These are phyloP conservation scores for Xylariaceae sp. DNA, from an alignment of 2,329 filamentous ascomycete species.

Conservation along the genomic window DNA sequence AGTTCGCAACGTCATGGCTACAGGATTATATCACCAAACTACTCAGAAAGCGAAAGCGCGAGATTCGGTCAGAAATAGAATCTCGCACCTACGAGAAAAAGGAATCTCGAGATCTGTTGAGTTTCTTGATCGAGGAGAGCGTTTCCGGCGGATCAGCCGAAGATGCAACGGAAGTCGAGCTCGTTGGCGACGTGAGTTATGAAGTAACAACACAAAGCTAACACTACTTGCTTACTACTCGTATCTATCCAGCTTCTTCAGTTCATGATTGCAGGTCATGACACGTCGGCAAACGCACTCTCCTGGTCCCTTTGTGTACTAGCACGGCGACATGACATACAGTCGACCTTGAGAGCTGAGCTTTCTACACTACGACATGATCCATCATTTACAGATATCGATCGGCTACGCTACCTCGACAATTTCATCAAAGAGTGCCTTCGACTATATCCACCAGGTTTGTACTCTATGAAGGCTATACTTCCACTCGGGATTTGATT, in stretches of 20 bases:
- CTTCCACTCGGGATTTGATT: background rate
- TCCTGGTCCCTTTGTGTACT: background rate
- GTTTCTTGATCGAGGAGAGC: slow-evolving; percentile 27
- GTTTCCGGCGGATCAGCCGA: slow-evolving; percentile 3
- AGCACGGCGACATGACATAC: background rate
- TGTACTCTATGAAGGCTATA: background rate
- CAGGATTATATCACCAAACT: background rate
- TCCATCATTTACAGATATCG: background rate
- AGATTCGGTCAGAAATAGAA: background rate
- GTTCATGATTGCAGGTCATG: background rate
- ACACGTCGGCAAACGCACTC: background rate
- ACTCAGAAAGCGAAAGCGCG: background rate
- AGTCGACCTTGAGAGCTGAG: background rate
- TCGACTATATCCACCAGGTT: background rate
- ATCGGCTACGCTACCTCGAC: background rate
- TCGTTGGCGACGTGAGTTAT: background rate
- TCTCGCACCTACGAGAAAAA: slow-evolving; percentile 3
- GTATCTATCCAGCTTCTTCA: background rate
- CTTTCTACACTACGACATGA: background rate
- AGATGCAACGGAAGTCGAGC: slow-evolving; percentile 4
- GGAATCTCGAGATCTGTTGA: slow-evolving; percentile 21
- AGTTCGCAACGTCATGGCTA: slow-evolving; percentile 2
- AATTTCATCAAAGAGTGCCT: background rate
- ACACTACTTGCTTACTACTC: background rate
- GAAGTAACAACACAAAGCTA: background rate